Percentiles rank a stretch among this genome's conserved stretches.
Conservation (phyloP, 1,284 basidiomycete species). For the Heterobasidion annosum region DNA sequence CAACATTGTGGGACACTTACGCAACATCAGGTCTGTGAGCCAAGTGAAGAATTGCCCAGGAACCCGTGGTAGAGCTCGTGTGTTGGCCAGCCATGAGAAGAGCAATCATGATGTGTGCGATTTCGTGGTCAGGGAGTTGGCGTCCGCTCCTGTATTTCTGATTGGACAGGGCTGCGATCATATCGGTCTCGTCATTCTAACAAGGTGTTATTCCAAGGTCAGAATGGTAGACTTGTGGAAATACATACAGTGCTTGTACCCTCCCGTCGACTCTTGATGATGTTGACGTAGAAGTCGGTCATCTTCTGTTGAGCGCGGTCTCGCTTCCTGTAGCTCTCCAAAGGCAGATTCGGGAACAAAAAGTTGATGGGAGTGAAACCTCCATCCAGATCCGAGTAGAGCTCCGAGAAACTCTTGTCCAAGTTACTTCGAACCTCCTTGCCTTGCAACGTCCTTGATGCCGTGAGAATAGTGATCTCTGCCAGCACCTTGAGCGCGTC, state of each 20-base stretch:
- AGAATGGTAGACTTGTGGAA: slow-evolving; percentile 5
- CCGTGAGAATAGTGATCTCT: slow-evolving; percentile 95
- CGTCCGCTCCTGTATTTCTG: slow-evolving; percentile 86
- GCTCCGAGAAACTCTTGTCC: slow-evolving; percentile 45
- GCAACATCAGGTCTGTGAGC: slow-evolving; percentile 74
- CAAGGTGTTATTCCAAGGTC: slow-evolving; percentile 1
- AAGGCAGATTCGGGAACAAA: slow-evolving; percentile 89
- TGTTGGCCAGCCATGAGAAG: slow-evolving; percentile 98
- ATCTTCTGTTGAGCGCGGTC: slow-evolving; percentile 92
- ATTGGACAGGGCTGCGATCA: slow-evolving; percentile 84
- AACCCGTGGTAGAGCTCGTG: slow-evolving; percentile 86
- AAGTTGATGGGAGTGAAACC: slow-evolving; percentile 92
- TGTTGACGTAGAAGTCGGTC: slow-evolving; percentile 89
- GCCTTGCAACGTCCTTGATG: slow-evolving; percentile 85
- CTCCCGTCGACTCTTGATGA: slow-evolving; percentile 73
- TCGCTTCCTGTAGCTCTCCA: slow-evolving; percentile 82
- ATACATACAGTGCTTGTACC: slow-evolving; percentile 31
- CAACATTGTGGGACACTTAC: slow-evolving; percentile 33
- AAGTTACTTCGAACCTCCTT: slow-evolving; percentile 73
- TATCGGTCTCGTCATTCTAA: slow-evolving; percentile 71
- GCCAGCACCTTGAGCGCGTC: slow-evolving; percentile 69
- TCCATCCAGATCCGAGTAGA: slow-evolving; percentile 89
- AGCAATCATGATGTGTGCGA: slow-evolving; percentile 96
- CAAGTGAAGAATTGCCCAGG: slow-evolving; percentile 90
- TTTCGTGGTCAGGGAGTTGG: slow-evolving; percentile 78